Evolutionary conservation across 2,329 filamentous ascomycete genomes (phyloP), one percentile per base, ranked within the genome.

Genomic region (Fusarium citri): DNA sequence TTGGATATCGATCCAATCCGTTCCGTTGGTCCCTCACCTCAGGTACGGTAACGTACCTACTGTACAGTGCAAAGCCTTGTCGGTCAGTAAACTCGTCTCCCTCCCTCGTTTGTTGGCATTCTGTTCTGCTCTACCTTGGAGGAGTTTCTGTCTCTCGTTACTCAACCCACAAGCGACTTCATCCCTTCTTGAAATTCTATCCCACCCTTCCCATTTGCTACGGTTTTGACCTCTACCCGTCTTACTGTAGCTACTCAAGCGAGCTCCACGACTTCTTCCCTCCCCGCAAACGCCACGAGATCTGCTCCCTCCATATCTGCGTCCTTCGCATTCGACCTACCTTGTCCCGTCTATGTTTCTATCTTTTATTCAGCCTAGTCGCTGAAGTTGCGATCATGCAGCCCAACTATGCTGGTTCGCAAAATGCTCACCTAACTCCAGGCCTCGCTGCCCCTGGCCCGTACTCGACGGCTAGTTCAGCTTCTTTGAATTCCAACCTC

Each of bases 351-450:
- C 61, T 40, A 77, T 78, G 77, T 73, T 70, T 67, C 51, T 68
- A 64, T 56, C 68, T 62, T 68, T 59, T 41, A 60, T 64, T 57
- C 56, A 55, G 64, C 68, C 67, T 61, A 75, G 73, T 76, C 73
- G 70, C 71, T 74, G 66, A 76, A 76, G 61, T 72, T 75, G 74
- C 73, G 68, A 74, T 66, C 73, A 77, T 76, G 73, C 71, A 63
- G 55, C 68, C 75, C 65, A 67, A 74, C 63, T 60, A 74, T 67
- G 70, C 65, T 67, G 60, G 64, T 67, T 71, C 70, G 59, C 73
- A 61, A 68, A 67, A 68, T 72, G 65, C 72, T 76, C 69, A 76
- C 69, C 48, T 62, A 54, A 64, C 58, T 63, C 59, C 73, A 74
- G 72, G 65, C 59, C 66, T 68, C 59, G 56, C 64, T 54, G 56